Conservation (phyloP, 2,329 filamentous ascomycete genomes). For the Emericellopsis atlantica region DNA sequence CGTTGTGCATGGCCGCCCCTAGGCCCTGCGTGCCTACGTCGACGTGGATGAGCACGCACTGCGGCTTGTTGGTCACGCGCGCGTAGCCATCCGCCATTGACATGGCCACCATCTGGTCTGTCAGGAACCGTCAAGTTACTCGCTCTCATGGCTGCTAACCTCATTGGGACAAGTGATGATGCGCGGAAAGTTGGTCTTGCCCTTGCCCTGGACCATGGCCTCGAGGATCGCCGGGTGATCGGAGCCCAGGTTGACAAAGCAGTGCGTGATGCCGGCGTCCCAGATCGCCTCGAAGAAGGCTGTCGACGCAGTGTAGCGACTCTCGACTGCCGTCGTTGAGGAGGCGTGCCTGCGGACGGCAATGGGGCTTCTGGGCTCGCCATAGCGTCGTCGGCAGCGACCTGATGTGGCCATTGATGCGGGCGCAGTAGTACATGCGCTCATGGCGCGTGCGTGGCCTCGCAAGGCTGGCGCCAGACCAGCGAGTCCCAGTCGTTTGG, state of each 20-base stretch:
- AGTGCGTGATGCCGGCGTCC: conserved; percentile 1
- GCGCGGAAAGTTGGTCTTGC: conserved; percentile 48
- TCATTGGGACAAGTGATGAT: conserved; percentile 75
- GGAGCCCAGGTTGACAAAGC: conserved; percentile 49
- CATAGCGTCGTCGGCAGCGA: too few species aligned
- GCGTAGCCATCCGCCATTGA: conserved; percentile 79
- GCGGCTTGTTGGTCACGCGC: conserved; percentile 56
- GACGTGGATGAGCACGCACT: conserved; percentile 69
- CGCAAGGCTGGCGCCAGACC: too few species aligned
- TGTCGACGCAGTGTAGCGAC: conserved; percentile 1
- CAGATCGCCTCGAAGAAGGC: conserved; percentile 3
- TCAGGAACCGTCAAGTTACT: too few species aligned
- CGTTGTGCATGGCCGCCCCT: conserved; percentile 68
- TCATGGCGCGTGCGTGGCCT: too few species aligned
- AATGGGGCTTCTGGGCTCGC: too few species aligned
- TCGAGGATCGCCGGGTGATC: conserved; percentile 70
- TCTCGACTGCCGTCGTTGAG: too few species aligned
- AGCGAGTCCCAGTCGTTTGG: too few species aligned
- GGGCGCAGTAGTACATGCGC: too few species aligned
- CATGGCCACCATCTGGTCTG: conserved; percentile 61
- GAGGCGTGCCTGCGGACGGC: too few species aligned
- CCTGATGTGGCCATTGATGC: too few species aligned
- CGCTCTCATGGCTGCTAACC: too few species aligned
- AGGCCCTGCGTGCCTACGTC: conserved; percentile 74
- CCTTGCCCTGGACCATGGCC: conserved; percentile 65